Evolutionary conservation across 768 basidiomycete species (phyloP), one percentile per base, ranked within the genome.

Genomic region (Tremella mesenterica): DNA sequence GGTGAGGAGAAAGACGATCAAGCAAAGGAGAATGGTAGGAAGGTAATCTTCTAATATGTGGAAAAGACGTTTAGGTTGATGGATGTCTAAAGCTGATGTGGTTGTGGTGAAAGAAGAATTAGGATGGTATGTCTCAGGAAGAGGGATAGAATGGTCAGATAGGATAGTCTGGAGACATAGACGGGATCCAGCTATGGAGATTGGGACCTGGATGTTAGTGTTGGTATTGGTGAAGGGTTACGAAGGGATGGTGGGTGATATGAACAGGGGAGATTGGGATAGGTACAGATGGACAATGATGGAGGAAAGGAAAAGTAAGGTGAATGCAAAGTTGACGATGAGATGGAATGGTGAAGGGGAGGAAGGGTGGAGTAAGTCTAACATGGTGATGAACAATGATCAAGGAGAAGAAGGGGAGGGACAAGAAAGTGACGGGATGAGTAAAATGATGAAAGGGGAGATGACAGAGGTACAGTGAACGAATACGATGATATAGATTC

Each of bases 161-260:
- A 75, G 54, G 52, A 76, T 71, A 8, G 73, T 68, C 44, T 73
- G 67, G 2, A 73, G 55, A 29, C 71, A 74, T 20, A 76, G 52
- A 45, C 70, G 66, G 13, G 75, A 73, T 1, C 76, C 76, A 39
- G 75, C 75, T 18, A 76, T 70, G 20, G 73, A 72, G 34, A 76
- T 75, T 14, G 75, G 75, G 0, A 75, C 73, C 58, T 58, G 36
- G 30, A 47, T 10, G 4, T 18, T 33, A 18, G 48, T 12, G 1
- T 21, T 4, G 25, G n/a, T 46, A n/a, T 8, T 44, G 38, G 4
- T 39, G 25, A 9, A 33, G 58, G 44, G 53, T 44, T 21, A 10
- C 21, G 43, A 10, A 10, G 26, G 41, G 26, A 20, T 20, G 8
- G n/a, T n/a, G n/a, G n/a, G n/a, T n/a, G n/a, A n/a, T n/a, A n/a